Conservation (phyloP, 1,139 yeast species). For the Candida albicans region DNA sequence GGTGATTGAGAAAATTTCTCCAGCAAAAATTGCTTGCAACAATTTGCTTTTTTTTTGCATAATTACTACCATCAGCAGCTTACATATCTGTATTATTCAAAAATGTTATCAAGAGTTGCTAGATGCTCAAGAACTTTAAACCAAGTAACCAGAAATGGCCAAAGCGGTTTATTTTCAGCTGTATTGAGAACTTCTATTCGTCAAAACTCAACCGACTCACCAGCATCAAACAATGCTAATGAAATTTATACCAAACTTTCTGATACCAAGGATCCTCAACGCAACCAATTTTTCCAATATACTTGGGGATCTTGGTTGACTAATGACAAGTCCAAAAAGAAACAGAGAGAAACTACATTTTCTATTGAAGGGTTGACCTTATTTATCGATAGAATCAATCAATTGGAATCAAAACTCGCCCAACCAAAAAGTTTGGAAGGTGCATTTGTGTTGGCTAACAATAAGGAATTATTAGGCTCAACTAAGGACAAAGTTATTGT, state of each 20-base stretch:
- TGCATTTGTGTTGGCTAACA: conserved; percentile 33
- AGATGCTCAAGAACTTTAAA: conserved; percentile 3
- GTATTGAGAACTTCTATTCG: conserved; percentile 2
- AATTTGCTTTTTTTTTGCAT: conserved; percentile 1
- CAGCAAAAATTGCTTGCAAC: neutral
- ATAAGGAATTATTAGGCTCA: conserved; percentile 15
- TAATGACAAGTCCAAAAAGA: conserved; percentile 72
- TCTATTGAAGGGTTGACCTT: conserved; percentile 72
- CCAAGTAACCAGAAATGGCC: conserved; percentile 1
- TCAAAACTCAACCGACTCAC: conserved; percentile 3
- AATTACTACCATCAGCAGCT: neutral
- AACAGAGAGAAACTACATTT: conserved; percentile 76
- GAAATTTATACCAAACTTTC: conserved; percentile 52
- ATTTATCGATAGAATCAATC: conserved; percentile 42
- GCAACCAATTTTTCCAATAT: conserved; percentile 78
- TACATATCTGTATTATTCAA: neutral
- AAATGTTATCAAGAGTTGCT: conserved; percentile 11
- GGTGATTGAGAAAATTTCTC: neutral
- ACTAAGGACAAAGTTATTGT: conserved; percentile 46
- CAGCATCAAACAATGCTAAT: conserved; percentile 20
- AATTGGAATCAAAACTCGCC: conserved; percentile 14
- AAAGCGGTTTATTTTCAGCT: conserved; percentile 1
- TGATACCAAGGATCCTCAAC: conserved; percentile 66
- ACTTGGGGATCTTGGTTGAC: conserved; percentile 95
- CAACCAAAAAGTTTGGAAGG: conserved; percentile 34